Conservation (phyloP, 2,329 filamentous ascomycete genomes). For the Clathrospora elynae region DNA sequence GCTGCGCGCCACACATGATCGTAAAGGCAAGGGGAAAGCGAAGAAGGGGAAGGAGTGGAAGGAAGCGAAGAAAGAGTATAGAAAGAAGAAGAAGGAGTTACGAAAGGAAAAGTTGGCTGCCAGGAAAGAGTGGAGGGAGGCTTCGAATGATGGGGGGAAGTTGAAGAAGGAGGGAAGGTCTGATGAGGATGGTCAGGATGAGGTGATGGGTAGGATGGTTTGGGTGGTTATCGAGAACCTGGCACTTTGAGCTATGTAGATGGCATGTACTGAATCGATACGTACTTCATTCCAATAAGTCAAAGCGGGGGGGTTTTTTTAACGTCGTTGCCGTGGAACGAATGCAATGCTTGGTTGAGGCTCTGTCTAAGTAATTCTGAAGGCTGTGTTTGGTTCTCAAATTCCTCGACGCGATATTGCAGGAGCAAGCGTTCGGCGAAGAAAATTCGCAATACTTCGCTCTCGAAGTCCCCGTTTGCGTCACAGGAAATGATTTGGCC, state of each 20-base stretch:
- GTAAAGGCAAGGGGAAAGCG: conserved; percentile 23
- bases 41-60: conserved; percentile 32
- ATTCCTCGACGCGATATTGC: too few relatives aligned
- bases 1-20: conserved; percentile 19
- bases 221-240: conserved; percentile 43
- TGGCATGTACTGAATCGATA: too few relatives aligned
- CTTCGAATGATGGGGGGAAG: neutral
- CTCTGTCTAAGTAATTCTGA: too few relatives aligned
- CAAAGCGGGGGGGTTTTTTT: too few relatives aligned
- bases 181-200: conserved; percentile 1
- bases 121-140: conserved; percentile 20
- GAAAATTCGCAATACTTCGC: too few relatives aligned
- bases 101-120: conserved; percentile 18
- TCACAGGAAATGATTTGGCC: too few relatives aligned
- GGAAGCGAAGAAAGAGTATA: conserved; percentile 30
- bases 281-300: too few relatives aligned
- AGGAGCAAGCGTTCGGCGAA: too few relatives aligned
- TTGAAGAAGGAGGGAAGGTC: neutral
- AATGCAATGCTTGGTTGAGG: too few relatives aligned
- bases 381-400: too few relatives aligned
- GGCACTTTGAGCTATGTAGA: conserved; percentile 16
- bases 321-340: too few relatives aligned
- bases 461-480: too few relatives aligned
- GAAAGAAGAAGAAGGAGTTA: conserved; percentile 27
- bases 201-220: conserved; percentile 21